These are phyloP conservation scores for Calonectria pseudoturangicola DNA, from an alignment of 2,329 filamentous ascomycete genomes.

Conservation along the genomic window DNA sequence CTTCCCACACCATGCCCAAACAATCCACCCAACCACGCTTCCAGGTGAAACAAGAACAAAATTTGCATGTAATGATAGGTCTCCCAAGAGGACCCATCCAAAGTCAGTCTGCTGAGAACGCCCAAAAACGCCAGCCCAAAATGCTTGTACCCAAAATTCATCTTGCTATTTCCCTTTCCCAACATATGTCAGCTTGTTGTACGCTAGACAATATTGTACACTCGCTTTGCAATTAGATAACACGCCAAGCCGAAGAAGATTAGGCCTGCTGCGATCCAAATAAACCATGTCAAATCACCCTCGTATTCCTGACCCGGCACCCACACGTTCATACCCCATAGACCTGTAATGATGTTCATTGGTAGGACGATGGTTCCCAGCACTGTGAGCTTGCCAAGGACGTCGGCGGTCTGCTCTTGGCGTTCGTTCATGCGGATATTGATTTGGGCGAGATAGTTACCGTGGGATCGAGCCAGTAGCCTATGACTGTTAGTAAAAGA, in stretches of 20 bases:
- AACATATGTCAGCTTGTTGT: background rate
- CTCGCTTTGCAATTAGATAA: slow-evolving; percentile 87
- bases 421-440: slow-evolving; percentile 99
- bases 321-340: slow-evolving; percentile 99
- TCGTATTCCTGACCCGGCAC: slow-evolving; percentile 94
- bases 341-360: slow-evolving; percentile 98
- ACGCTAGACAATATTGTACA: slow-evolving; percentile 85
- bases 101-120: slow-evolving; percentile 18
- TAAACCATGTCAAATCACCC: slow-evolving; percentile 84
- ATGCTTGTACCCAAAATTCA: slow-evolving; percentile 15
- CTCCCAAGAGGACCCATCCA: slow-evolving; percentile 29
- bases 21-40: slow-evolving; percentile 30
- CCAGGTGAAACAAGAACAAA: slow-evolving; percentile 17
- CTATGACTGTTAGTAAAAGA: slow-evolving; percentile 65
- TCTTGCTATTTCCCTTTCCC: background rate
- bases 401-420: slow-evolving; percentile 95
- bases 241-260: slow-evolving; percentile 86
- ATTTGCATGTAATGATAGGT: slow-evolving; percentile 31
- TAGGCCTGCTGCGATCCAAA: slow-evolving; percentile 83
- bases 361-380: slow-evolving; percentile 97
- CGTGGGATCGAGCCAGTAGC: slow-evolving; percentile 92
- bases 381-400: slow-evolving; percentile 95
- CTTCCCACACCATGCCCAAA: slow-evolving; percentile 4
- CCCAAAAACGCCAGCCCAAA: slow-evolving; percentile 29
- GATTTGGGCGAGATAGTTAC: slow-evolving; percentile 99